Percentiles rank a stretch among this genome's conserved stretches.
Evolutionary conservation across 768 basidiomycete species (phyloP).

Genomic region (Suillus placidus): DNA sequence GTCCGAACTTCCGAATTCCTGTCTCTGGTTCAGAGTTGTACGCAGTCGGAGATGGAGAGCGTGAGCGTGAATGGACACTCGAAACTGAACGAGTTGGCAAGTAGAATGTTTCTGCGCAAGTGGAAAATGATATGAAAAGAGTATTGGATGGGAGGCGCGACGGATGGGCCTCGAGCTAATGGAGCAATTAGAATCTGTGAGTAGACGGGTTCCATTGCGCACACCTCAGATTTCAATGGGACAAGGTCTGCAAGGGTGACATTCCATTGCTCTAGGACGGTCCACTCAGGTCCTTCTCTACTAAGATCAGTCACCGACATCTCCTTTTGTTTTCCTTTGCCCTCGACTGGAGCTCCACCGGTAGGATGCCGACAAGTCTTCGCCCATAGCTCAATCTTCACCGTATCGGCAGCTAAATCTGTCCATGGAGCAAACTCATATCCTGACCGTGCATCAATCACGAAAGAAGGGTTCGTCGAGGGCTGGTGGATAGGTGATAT

Average conservation of each 20-base stretch:
- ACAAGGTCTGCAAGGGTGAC: constrained; percentile 60
- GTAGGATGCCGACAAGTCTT: constrained; percentile 33
- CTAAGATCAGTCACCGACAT: constrained; percentile 21
- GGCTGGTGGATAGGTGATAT: constrained; percentile 79
- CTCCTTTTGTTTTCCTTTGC: constrained; percentile 53
- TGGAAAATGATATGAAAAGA: constrained; percentile 65
- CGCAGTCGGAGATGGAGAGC: constrained; percentile 63
- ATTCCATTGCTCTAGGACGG: constrained; percentile 67
- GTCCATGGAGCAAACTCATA: constrained; percentile 58
- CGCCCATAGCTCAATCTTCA: constrained; percentile 66
- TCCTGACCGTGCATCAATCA: constrained; percentile 53
- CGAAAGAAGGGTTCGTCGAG: constrained; percentile 82
- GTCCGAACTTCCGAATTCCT: constrained; percentile 46
- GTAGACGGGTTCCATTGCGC: constrained; percentile 29
- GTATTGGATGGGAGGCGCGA: constrained; percentile 72
- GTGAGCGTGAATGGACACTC: constrained; percentile 30
- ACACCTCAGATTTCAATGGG: constrained; percentile 64
- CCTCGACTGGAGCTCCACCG: constrained; percentile 13
- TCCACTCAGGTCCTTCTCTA: constrained; percentile 50
- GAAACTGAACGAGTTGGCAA: constrained; percentile 43
- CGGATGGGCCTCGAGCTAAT: constrained; percentile 41
- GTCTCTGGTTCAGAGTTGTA: constrained; percentile 77
- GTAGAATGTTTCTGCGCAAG: constrained; percentile 62
- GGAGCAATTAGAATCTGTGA: neutral
- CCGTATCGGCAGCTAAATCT: constrained; percentile 51